Evolutionary conservation across 1,284 basidiomycete genomes (phyloP), one percentile per base, ranked within the genome.

Genomic region (Limonomyces culmigenus): DNA sequence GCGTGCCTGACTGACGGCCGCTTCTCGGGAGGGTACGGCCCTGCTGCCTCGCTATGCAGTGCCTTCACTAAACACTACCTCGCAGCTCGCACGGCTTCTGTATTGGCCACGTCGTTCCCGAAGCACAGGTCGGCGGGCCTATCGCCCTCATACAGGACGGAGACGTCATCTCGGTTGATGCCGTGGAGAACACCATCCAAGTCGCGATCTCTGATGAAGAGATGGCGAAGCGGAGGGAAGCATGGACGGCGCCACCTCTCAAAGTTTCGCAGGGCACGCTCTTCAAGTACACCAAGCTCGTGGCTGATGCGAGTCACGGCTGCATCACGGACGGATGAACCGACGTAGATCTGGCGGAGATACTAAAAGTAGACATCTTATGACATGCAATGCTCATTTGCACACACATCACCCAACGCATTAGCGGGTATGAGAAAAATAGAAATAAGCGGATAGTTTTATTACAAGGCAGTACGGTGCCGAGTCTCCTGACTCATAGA

Each of bases 1-100:
- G 89, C 89, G 23, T 88, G 84, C 52, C 60, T 95, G 43, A 95
- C 89, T 13, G 89, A 95, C 58, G 89, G 91, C 35, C 74, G 89
- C 42, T 95, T 95, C 64, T 88, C 83, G 47, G 91, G 89, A 56
- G 89, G 84, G 79, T 86, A 46, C 52, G 72, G 58, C 32, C 41
- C 33, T 38, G 19, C 2, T 36, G 20, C 21, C 14, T 39, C 40
- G 31, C 21, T 42, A 39, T 40, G 37, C 34, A 40, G 38, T 33
- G 8, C 8, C 30, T 38, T 42, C 19, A 32, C 32, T 32, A 31
- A 38, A 36, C 36, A 29, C 44, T n/a, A n/a, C 38, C 30, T 35
- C 16, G 21, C 45, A 78, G 83, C 47, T 86, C 83, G 32, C 85
- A 87, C 55, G 84, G 85, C 12, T 93, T 93, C 62, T 80, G 79